Evolutionary conservation across 805 yeast species (phyloP), one percentile per base, ranked within the genome.

Genomic region (Metschnikowia arizonensis): DNA sequence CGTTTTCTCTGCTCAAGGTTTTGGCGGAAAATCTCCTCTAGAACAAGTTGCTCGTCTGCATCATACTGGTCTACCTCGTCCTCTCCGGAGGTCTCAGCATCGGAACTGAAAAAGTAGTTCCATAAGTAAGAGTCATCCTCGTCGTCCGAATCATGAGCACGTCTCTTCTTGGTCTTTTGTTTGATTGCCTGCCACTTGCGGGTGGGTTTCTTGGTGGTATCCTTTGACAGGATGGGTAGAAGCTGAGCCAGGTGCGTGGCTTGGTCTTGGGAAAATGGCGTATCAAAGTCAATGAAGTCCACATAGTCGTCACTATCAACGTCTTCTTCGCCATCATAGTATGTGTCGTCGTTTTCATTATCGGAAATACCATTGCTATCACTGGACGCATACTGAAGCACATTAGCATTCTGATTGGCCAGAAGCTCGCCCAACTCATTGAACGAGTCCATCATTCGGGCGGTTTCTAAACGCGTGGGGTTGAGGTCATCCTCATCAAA

Each of bases 61-160:
- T 60, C 62, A 24, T 60, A 54, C 9, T 40, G 44, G 11, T 52
- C 52, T 14, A 53, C 58, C 6, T 56, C 62, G 7, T 56, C 61
- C 28, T 59, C 63, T 31, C 55, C 50, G n/a, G 57, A 54, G 12
- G 65, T 61, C 17, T 64, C 68, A 33, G 64, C 63, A 48, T 69
- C 74, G 1, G 71, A 63, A 45, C 73, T 68, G 56, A 86, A 82
- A 53, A 85, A 83, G 62, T 85, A 85, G 58, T 83, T 83, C 82
- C 89, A 79, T 33, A 86, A 66, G 56, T 84, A 82, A 3, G 85
- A 73, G 57, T 85, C 90, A 59, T 82, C 89, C 23, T 78, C 82
- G 33, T 77, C 79, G 36, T 69, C 72, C 41, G 65, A 61, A 26
- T 55, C 58, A n/a, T 59, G 51, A 5, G 56, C 51, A 17, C 54